A percentile compares a stretch with the other conserved stretches of the same genome.
phyloP scores from a whole-genome alignment of 768 basidiomycete species.

The Tylopilus subfusipes region DNA sequence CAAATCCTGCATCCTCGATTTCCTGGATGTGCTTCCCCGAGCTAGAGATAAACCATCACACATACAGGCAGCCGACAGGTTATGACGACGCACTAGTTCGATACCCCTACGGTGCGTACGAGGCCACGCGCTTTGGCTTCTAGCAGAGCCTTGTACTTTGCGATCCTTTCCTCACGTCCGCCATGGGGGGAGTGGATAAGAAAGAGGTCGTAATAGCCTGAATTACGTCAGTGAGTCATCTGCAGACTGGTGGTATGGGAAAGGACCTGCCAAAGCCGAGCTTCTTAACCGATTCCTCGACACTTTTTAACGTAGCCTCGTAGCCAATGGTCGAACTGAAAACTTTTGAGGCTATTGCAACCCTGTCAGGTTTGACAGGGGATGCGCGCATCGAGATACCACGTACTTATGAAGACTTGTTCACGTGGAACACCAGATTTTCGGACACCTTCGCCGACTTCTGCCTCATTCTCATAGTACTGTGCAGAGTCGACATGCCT shows the following conservation, averaged over 20 bases:
- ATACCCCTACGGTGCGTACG: conserved; percentile 41
- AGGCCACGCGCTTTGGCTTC: conserved; percentile 36
- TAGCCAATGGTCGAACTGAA: conserved; percentile 6
- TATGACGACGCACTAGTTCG: conserved; percentile 40
- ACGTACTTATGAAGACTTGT: conserved; percentile 30
- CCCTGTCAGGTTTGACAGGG: not conserved
- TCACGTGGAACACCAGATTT: conserved; percentile 22
- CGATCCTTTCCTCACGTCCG: conserved; percentile 37
- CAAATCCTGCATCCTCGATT: conserved; percentile 23
- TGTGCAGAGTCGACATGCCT: conserved; percentile 30
- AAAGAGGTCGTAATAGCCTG: conserved; percentile 46
- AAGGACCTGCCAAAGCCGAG: conserved; percentile 19
- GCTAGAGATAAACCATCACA: conserved; percentile 7
- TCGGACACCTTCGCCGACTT: conserved; percentile 27
- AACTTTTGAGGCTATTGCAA: conserved; percentile 24
- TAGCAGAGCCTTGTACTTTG: conserved; percentile 39
- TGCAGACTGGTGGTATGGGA: not conserved
- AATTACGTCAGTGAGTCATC: not conserved
- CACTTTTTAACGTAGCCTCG: conserved; percentile 9
- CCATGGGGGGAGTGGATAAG: conserved; percentile 44
- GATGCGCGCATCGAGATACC: not conserved
- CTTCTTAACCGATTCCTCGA: conserved; percentile 24
- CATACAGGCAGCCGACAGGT: not conserved
- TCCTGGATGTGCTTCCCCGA: conserved; percentile 28
- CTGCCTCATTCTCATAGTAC: conserved; percentile 23